Percentiles rank a stretch among this genome's conserved stretches.
These are phyloP conservation scores for Globisporangium takayamanum DNA, from an alignment of 352 stramenopile genomes.

Conservation along the genomic window DNA sequence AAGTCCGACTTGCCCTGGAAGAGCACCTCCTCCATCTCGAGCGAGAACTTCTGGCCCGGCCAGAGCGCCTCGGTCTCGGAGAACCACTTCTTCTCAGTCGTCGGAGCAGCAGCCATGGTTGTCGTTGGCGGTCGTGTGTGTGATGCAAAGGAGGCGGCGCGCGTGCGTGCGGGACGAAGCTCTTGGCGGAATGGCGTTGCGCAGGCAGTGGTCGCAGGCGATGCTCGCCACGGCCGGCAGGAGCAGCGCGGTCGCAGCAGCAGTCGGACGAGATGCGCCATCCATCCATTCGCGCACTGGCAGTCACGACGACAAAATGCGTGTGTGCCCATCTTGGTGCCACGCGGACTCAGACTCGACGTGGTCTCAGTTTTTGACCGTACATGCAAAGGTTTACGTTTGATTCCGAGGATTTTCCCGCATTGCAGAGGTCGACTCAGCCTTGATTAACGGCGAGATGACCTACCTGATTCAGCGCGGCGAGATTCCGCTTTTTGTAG, in stretches of 20 bases:
- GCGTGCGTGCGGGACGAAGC: neutral
- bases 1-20: constrained; percentile 96
- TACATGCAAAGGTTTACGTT: too few species aligned
- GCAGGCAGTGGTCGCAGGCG: neutral
- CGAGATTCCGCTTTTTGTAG: neutral
- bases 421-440: too few species aligned
- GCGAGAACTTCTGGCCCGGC: constrained; percentile 89
- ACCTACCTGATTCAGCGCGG: too few species aligned
- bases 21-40: constrained; percentile 92
- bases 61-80: constrained; percentile 94
- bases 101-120: constrained; percentile 26
- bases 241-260: constrained; percentile 3
- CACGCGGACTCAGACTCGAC: too few species aligned
- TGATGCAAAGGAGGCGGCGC: constrained; percentile 1
- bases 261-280: constrained; percentile 7
- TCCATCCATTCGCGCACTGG: constrained; percentile 9
- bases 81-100: constrained; percentile 88
- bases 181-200: constrained; percentile 11
- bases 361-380: too few species aligned
- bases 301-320: neutral
- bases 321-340: neutral
- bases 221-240: neutral
- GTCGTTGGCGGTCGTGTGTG: constrained; percentile 7
- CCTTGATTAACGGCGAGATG: too few species aligned
- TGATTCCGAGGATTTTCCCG: too few species aligned